phyloP scores from a whole-genome alignment of 2,329 filamentous ascomycete genomes.

The Penicillium polonicum region DNA sequence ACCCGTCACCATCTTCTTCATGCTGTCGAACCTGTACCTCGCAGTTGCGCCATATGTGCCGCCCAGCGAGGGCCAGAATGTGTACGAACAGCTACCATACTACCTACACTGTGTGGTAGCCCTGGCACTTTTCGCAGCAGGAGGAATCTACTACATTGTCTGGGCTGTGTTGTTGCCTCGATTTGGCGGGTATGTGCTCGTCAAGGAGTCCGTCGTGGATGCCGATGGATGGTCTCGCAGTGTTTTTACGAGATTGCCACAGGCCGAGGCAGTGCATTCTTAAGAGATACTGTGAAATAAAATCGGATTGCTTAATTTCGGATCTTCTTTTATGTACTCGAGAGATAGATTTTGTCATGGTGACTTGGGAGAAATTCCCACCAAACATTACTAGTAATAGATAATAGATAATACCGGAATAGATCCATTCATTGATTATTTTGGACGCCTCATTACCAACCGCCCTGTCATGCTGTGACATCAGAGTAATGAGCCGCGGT shows the following conservation, averaged over 20 bases:
- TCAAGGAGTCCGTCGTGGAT: conserved; percentile 55
- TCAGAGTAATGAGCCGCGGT: conserved; percentile 5
- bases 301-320: neutral
- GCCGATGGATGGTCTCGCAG: conserved; percentile 64
- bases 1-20: conserved; percentile 53
- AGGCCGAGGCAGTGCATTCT: conserved; percentile 11
- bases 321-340: neutral
- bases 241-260: conserved; percentile 51
- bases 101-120: conserved; percentile 56
- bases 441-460: neutral
- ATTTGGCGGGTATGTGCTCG: conserved; percentile 51
- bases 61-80: conserved; percentile 48
- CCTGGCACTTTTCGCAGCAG: conserved; percentile 49
- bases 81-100: conserved; percentile 55
- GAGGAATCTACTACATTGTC: conserved; percentile 53
- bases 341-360: neutral
- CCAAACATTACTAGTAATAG: neutral
- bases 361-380: neutral
- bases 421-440: neutral
- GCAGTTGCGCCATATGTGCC: conserved; percentile 54
- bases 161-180: conserved; percentile 53
- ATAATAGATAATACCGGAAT: neutral
- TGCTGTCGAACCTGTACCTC: conserved; percentile 54
- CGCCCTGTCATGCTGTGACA: conserved; percentile 5
- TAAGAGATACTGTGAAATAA: neutral